Base-by-base conservation (phyloP, 257 asterid genomes). In the Nicotiana attenuata region DNA sequence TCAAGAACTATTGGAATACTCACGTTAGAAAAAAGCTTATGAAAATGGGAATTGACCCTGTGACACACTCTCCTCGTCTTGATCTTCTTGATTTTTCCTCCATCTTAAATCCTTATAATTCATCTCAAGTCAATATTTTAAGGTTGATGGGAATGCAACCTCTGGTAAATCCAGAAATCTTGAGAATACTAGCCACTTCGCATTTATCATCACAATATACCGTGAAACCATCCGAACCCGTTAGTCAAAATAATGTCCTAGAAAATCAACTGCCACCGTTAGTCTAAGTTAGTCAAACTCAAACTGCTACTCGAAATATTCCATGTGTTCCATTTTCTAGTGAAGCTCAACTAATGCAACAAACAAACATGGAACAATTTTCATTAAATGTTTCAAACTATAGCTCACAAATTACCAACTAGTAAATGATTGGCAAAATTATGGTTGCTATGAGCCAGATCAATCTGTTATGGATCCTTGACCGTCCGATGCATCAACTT, bases 1-100 rank as follows among this genome's bases (percentile, higher is more conserved):
- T 93, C 77, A 93, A 93, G 85, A 93, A 93, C 83, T 92, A 86
- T 35, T 93, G 98, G 98, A 93, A 93, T 87, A 91, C 96, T 0
- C 92, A 90, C 88, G 87, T 92, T 16, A 71, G 96, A 10, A 93
- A 93, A 82, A 89, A 90, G 84, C 94, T 93, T 45, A 87, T 93
- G 1, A 83, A 91, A 20, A 92, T 91, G 98, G 98, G 98, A 61
- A 91, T 91, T 31, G 98, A 93, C 45, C 98, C 98, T 0, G 91
- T 92, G n/a, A 93, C 98, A 0, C 98, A 93, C 83, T 84, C 81
- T 66, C 97, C 97, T n/a, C 91, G 94, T 0, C 91, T 91, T 11
- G 97, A 92, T 82, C 97, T 93, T 33, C 97, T 93, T 33, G 97
- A 92, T 45, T 89, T 92, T 79, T 90, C 97, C 53, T 69, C 90